phyloP scores from a whole-genome alignment of 257 asterid genomes.

The Apocynum venetum region DNA sequence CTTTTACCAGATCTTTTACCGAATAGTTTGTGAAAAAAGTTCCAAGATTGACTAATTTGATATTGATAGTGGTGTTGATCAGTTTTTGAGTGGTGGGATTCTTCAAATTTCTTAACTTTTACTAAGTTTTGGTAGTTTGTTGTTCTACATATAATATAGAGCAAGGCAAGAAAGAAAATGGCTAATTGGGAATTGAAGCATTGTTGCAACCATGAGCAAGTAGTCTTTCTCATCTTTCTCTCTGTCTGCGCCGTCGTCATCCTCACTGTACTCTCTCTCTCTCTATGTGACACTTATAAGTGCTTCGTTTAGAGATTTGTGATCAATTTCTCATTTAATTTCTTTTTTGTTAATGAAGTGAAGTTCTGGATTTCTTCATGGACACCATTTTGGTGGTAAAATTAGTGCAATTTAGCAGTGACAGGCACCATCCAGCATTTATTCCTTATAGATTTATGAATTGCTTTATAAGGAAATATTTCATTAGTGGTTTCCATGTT shows the following conservation, averaged over 20 bases:
- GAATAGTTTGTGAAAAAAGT: neutral
- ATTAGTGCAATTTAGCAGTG: neutral
- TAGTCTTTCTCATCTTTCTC: constrained; percentile 37
- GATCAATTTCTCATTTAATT: neutral
- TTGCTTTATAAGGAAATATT: neutral
- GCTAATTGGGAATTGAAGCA: constrained; percentile 45
- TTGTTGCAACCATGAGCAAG: constrained; percentile 49
- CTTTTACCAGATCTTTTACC: neutral
- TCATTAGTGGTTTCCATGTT: neutral
- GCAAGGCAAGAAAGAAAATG: constrained; percentile 18
- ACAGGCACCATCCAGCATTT: neutral
- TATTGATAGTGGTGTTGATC: neutral
- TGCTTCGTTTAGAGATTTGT: neutral
- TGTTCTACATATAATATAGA: neutral
- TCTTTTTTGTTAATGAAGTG: neutral
- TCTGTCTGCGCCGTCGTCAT: constrained; percentile 43
- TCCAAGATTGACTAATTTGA: neutral
- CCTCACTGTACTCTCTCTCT: constrained; percentile 31
- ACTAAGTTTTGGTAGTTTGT: neutral
- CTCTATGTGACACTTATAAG: neutral
- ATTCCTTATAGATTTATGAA: neutral
- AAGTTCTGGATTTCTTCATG: constrained; percentile 5
- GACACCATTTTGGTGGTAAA: constrained; percentile 2
- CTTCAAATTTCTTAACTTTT: neutral
- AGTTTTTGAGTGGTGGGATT: neutral